These are phyloP conservation scores for Ganoderma sinense DNA, from an alignment of 1,284 basidiomycete species.

Conservation along the genomic window DNA sequence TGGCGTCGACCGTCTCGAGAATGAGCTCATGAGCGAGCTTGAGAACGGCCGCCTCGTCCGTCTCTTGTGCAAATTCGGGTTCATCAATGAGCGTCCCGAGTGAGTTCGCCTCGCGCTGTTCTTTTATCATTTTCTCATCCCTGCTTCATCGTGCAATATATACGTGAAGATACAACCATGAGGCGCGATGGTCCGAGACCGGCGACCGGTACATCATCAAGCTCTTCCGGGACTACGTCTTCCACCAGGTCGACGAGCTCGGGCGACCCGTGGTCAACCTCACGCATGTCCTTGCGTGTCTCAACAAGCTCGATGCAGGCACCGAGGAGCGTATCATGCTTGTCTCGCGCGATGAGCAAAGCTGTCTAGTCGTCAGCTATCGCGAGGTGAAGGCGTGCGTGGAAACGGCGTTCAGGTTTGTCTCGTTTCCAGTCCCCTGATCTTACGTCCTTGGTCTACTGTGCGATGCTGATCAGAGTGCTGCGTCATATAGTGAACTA, in stretches of 20 bases:
- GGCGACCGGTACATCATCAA: conserved; percentile 98
- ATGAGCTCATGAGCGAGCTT: conserved; percentile 89
- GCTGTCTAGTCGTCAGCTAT: conserved; percentile 95
- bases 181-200: conserved; percentile 97
- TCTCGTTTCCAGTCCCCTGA: conserved; percentile 12
- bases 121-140: neutral
- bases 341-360: conserved; percentile 93
- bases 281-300: conserved; percentile 87
- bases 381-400: conserved; percentile 91
- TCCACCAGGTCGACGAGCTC: conserved; percentile 94
- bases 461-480: neutral
- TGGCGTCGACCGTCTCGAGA: conserved; percentile 84
- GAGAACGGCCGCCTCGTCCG: conserved; percentile 97
- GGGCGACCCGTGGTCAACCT: conserved; percentile 92
- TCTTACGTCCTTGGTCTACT: neutral
- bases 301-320: conserved; percentile 96
- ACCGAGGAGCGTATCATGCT: conserved; percentile 96
- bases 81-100: conserved; percentile 99
- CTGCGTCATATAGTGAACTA: neutral
- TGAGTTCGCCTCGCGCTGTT: conserved; percentile 52
- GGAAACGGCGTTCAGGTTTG: conserved; percentile 78
- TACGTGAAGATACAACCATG: conserved; percentile 83
- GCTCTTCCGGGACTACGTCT: conserved; percentile 98
- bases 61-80: conserved; percentile 93
- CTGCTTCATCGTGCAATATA: neutral